Evolutionary conservation across 352 stramenopile species (phyloP).

Genomic region (Phytophthora hibernalis): DNA sequence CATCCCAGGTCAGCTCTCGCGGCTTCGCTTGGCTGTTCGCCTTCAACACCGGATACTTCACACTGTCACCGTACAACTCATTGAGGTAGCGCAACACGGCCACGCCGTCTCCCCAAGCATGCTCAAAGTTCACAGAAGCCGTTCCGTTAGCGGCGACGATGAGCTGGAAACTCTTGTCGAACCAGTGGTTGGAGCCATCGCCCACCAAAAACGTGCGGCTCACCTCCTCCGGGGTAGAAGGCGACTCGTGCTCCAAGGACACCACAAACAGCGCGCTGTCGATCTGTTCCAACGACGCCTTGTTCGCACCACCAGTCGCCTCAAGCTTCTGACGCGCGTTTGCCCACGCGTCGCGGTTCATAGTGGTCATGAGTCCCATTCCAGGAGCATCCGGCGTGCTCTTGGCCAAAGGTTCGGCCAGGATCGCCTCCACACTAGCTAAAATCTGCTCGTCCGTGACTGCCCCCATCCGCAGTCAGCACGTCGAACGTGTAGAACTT

Average conservation of each 20-base stretch:
- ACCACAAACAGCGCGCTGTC: constrained; percentile 90
- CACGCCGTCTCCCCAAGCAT: constrained; percentile 91
- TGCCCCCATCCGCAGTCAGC: constrained; percentile 65
- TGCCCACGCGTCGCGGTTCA: constrained; percentile 88
- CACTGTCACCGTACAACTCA: constrained; percentile 85
- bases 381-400: constrained; percentile 50
- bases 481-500: constrained; percentile 91
- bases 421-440: constrained; percentile 86
- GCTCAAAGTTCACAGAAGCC: constrained; percentile 91
- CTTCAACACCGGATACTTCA: constrained; percentile 76
- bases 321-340: constrained; percentile 68
- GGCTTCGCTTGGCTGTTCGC: constrained; percentile 35
- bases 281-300: constrained; percentile 78
- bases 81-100: constrained; percentile 91
- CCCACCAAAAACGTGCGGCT: constrained; percentile 85
- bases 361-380: constrained; percentile 81
- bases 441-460: constrained; percentile 84
- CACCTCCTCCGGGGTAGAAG: constrained; percentile 60
- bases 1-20: constrained; percentile 67
- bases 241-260: constrained; percentile 75
- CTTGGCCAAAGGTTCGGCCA: constrained; percentile 61
- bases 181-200: constrained; percentile 91
- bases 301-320: constrained; percentile 59
- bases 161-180: constrained; percentile 94
- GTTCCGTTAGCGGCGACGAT: constrained; percentile 85